Conservation (phyloP, 441 rosid genomes). For the Euphorbia schlechtendalii region DNA sequence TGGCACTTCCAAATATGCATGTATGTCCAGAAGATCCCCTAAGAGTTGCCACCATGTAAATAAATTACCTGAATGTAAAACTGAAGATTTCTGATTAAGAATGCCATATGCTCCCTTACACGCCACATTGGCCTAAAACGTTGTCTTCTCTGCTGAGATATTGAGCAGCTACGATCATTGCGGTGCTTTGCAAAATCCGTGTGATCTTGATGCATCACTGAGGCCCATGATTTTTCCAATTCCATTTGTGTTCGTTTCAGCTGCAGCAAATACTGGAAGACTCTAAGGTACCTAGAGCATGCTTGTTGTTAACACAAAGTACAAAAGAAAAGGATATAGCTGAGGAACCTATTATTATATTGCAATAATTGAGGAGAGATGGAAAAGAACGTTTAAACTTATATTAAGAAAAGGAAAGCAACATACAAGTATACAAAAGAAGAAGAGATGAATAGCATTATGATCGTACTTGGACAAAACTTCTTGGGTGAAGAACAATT, state of each 20-base stretch:
- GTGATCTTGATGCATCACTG: conserved; percentile 97
- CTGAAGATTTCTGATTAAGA: conserved; percentile 92
- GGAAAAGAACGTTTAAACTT: not conserved
- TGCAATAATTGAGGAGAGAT: not conserved
- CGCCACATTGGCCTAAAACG: conserved; percentile 91
- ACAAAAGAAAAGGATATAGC: not conserved
- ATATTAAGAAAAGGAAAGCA: not conserved
- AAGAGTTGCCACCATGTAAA: conserved; percentile 4
- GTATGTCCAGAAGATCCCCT: no score
- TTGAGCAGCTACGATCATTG: conserved; percentile 48
- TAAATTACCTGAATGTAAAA: conserved; percentile 86
- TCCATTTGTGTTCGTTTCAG: conserved; percentile 96
- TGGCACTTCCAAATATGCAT: not conserved
- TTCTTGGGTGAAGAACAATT: conserved; percentile 89
- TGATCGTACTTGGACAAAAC: conserved; percentile 86
- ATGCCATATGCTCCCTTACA: conserved; percentile 97
- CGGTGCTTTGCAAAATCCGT: conserved; percentile 65
- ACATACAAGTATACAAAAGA: conserved; percentile 1
- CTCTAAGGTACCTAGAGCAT: conserved; percentile 63
- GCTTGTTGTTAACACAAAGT: conserved; percentile 17
- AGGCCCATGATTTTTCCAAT: conserved; percentile 98
- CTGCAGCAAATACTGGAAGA: conserved; percentile 86
- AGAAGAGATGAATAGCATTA: conserved; percentile 13
- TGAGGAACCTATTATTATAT: not conserved
- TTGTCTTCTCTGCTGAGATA: conserved; percentile 66